Base-by-base conservation (phyloP, 805 yeast genomes). In the Debaryomyces castellii region DNA sequence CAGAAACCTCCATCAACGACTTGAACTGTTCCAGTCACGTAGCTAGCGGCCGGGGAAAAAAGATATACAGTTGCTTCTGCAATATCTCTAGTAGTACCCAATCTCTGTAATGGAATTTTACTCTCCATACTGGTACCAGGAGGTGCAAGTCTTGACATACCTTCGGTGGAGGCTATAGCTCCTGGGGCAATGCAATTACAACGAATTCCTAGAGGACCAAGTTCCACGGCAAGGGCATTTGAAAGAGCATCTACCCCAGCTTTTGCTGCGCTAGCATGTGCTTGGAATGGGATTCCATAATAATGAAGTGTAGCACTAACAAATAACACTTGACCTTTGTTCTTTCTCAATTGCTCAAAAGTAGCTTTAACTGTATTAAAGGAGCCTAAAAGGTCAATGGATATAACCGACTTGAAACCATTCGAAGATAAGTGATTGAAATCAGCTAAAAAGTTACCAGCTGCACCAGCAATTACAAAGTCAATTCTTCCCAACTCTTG, bases 251-350 rank as follows among this genome's bases (percentile, higher is more conserved):
- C 98, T 35, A 92, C 77, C 21, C 97, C 98, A 1, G 97, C 96
- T 67, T 92, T 92, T 2, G 97, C 97, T 0, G 97, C 97, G 5
- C 91, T 85, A 3, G 90, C 97, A 58, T 92, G 97, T 5, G 82
- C 58, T 67, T 92, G 97, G 70, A 86, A 82, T 11, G 96, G 96
- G 23, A 87, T 81, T 9, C 97, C 97, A 55, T 82, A 79, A 64
- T 87, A 88, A 66, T 92, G 97, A 49, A 92, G 76, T 2, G 97
- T 91, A 2, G 98, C 95, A 40, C 91, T 80, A 16, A 92, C 87
- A 55, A 91, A 89, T 10, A 91, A 53, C 12, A 89, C 73, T 2
- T 82, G 67, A 21, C 98, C 97, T 63, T 81, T 82, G 55, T 77
- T 78, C 58, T 77, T 71, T 39, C 76, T 70, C 51, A 91, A 76